A percentile compares a stretch with the other conserved stretches of the same genome.
Evolutionary conservation across 177 flowering plant genomes (phyloP).

Genomic region (Vitis hybrid): DNA sequence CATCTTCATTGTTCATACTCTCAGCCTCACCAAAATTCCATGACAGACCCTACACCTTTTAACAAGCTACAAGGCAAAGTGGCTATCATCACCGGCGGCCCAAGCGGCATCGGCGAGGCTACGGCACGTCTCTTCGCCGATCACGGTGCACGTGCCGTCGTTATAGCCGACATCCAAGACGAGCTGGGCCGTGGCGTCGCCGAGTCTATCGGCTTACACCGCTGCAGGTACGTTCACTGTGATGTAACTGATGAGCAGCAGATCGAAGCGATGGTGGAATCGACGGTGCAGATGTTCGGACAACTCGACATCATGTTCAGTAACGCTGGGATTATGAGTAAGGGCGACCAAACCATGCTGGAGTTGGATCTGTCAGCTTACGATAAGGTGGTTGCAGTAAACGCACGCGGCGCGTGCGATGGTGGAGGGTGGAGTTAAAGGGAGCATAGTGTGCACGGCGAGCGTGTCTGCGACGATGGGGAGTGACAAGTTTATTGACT

Average conservation of each 20-base stretch:
- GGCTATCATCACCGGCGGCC: conserved; percentile 61
- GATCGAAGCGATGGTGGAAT: conserved; percentile 33
- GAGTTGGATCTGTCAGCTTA: conserved; percentile 31
- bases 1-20: too few relatives aligned
- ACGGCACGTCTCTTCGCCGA: conserved; percentile 40
- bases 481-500: conserved; percentile 14
- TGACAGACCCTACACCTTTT: too few relatives aligned
- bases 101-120: conserved; percentile 44
- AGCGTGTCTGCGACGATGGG: conserved; percentile 32
- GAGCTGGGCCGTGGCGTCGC: conserved; percentile 32
- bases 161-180: conserved; percentile 63
- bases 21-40: too few relatives aligned
- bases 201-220: conserved; percentile 29
- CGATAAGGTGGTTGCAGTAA: conserved; percentile 28
- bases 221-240: conserved; percentile 37
- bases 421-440: conserved; percentile 31
- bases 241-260: conserved; percentile 57
- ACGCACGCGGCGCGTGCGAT: conserved; percentile 60
- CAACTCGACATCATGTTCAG: conserved; percentile 57
- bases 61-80: too few relatives aligned
- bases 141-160: conserved; percentile 35
- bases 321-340: conserved; percentile 44
- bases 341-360: conserved; percentile 19
- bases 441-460: conserved; percentile 52
- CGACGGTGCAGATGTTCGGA: conserved; percentile 32